Percentiles rank a stretch among this genome's conserved stretches.
These are phyloP conservation scores for Paecilomyces dactylethromorphus DNA, from an alignment of 2,329 filamentous ascomycete genomes.

Conservation along the genomic window DNA sequence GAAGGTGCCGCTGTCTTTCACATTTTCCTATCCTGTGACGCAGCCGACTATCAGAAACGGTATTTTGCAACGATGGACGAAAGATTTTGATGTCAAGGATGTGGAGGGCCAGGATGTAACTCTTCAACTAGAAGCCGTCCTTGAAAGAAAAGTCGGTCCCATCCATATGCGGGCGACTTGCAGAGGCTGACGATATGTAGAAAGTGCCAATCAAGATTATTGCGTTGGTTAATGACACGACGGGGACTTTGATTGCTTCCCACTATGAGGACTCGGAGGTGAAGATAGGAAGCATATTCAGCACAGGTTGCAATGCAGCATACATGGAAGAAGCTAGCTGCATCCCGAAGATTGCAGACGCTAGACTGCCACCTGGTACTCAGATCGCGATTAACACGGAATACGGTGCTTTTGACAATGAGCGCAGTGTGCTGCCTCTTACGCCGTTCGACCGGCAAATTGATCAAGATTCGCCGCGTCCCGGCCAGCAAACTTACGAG, in stretches of 20 bases:
- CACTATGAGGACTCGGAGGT: conserved; percentile 81
- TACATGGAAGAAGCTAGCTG: conserved; percentile 84
- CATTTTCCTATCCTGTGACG: conserved; percentile 82
- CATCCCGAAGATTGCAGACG: conserved; percentile 78
- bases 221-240: conserved; percentile 89
- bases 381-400: conserved; percentile 92
- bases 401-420: conserved; percentile 88
- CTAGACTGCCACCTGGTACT: conserved; percentile 67
- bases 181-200: conserved; percentile 32
- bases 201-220: conserved; percentile 77
- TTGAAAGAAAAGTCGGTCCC: conserved; percentile 52
- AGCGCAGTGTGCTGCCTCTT: conserved; percentile 70
- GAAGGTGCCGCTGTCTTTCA: conserved; percentile 71
- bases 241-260: conserved; percentile 85
- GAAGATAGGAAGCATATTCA: conserved; percentile 90
- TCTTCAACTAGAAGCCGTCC: conserved; percentile 68
- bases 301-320: conserved; percentile 89
- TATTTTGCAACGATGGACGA: conserved; percentile 83
- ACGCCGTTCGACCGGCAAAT: conserved; percentile 67
- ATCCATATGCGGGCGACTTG: background rate
- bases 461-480: conserved; percentile 80
- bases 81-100: conserved; percentile 81
- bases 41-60: conserved; percentile 82
- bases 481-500: conserved; percentile 87
- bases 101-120: conserved; percentile 83